Evolutionary conservation across 495 filamentous ascomycete species (phyloP), one percentile per base, ranked within the genome.

Genomic region (Penicillium goetzii): DNA sequence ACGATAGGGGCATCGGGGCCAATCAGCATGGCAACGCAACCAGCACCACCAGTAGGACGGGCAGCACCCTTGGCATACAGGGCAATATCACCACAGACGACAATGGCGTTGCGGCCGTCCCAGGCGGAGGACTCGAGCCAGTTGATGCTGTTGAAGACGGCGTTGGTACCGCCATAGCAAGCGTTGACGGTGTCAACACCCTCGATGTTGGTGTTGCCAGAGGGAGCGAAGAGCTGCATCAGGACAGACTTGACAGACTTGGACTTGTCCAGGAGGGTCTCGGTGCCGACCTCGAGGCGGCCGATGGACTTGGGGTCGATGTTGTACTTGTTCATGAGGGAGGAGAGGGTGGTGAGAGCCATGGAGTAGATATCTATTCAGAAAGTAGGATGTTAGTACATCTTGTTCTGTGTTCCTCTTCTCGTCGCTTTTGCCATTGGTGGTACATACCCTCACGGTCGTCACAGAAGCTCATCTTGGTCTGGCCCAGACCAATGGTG

Each of bases 161-260:
- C 96, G 73, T 97, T 99, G 76, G 95, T 99, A 62, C 95, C 95
- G 68, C 95, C 95, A 75, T 99, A 99, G 86, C 95, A 99, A 58
- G 95, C 95, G 74, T 99, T 99, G 70, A 99, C 82, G 28, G 90
- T 97, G 78, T 99, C 95, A 33, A 98, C 88, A 78, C 95, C 95
- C 82, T 98, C 96, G 50, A 99, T 83, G 82, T 96, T 97, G 83
- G 88, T 92, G 76, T 92, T 92, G 62, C 87, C 89, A 72, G 89
- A 89, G 52, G 88, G 83, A 72, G 89, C 85, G 70, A 99, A 97
- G 30, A 99, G 85, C 81, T 97, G 95, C 95, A 99, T 99, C 65
- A 98, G 80, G 55, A 99, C 94, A n/a, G 93, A 91, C 87, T 99
- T 99, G 84, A 99, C 95, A 30, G 96, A 98, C 85, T 99, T 99